A percentile compares a stretch with the other conserved stretches of the same genome.
These are phyloP conservation scores for Saccharomycopsis crataegensis DNA, from an alignment of 1,139 yeast genomes.

Conservation along the genomic window DNA sequence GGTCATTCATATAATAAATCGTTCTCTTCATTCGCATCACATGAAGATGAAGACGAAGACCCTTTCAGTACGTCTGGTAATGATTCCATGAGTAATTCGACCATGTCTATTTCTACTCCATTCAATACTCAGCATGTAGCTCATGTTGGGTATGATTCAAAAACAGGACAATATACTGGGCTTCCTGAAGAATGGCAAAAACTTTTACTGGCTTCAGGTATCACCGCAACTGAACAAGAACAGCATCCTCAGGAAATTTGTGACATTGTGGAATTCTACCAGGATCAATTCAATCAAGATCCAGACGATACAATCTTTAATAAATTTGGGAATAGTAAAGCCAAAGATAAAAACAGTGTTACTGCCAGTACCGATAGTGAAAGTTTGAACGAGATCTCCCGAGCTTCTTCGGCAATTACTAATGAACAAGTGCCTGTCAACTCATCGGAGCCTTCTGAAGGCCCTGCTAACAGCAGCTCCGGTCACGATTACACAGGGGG, in stretches of 20 bases:
- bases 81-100: constrained; percentile 9
- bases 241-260: constrained; percentile 91
- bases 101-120: constrained; percentile 76
- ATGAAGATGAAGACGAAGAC: not conserved
- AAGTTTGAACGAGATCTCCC: not conserved
- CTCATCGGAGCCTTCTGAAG: not conserved
- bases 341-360: not conserved
- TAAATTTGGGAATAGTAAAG: constrained; percentile 46
- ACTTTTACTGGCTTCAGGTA: constrained; percentile 76
- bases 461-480: constrained; percentile 7
- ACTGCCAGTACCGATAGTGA: constrained; percentile 6
- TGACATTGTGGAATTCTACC: constrained; percentile 86
- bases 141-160: constrained; percentile 82
- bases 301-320: constrained; percentile 66
- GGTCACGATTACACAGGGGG: constrained; percentile 15
- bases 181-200: constrained; percentile 90
- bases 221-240: constrained; percentile 75
- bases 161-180: constrained; percentile 83
- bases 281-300: constrained; percentile 47
- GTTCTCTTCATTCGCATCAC: not conserved
- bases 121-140: constrained; percentile 86
- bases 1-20: constrained; percentile 2
- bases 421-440: not conserved
- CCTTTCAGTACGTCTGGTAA: not conserved
- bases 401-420: not conserved